Base-by-base conservation (phyloP, 345 rosid species). In the Pistacia vera region DNA sequence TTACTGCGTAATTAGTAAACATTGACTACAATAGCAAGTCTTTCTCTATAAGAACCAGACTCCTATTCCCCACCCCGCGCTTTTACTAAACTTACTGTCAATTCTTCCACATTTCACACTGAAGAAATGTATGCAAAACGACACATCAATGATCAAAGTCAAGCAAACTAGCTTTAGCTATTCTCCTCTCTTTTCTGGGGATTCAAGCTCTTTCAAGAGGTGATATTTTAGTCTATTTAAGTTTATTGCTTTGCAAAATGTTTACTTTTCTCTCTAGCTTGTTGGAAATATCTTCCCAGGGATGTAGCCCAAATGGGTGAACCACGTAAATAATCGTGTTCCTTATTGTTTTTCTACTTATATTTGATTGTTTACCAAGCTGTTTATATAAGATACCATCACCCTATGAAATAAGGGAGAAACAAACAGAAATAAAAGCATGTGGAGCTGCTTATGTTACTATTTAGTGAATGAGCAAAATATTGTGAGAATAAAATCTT, bases 131-230 rank as follows among this genome's bases (percentile, higher is more conserved):
- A 4, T 6, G 46, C 46, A 41, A 41, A 41, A 6, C 8, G 46
- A 41, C 7, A 41, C 46, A 1, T 41, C 8, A 41, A 6, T 6
- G 46, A 41, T 72, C 17, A 49, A 61, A 60, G 65, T 11, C 8
- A 36, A 59, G 25, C n/a, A n/a, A 14, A 8, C 33, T 5, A 59
- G 51, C 11, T n/a, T 14, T 12, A 41, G 44, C 46, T 44, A 18
- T 44, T 72, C 28, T 25, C 48, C 18, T 46, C 66, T 72, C 18
- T 72, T 60, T 72, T 48, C 41, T 60, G 33, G 14, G 67, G 22
- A 25, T 41, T 62, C 30, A 5, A 72, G 30, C 30, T 60, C 28
- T 28, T 14, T 72, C 11, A 61, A 72, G 33, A 44, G 68, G 75
- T 72, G 49, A 60, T 28, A n/a, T 60, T 30, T 25, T 33, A 14